Base-by-base conservation (phyloP, 2,329 filamentous ascomycete genomes). In the Aspergillus sp. region DNA sequence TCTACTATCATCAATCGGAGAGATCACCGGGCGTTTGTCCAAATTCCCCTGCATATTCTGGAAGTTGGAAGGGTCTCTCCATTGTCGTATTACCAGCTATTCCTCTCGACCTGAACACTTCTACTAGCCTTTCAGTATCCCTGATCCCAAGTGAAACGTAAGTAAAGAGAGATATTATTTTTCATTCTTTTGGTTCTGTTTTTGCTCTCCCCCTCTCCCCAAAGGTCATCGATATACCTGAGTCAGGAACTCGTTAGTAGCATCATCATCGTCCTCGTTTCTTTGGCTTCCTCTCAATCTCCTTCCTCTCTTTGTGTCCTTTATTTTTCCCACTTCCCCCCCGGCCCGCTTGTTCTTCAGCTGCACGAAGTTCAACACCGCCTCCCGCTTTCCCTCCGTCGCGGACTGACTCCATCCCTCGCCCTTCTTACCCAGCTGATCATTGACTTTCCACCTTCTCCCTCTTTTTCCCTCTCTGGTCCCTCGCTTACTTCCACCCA, bases 401-500 rank as follows among this genome's bases (percentile, higher is more conserved):
- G 32, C 32, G 32, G 32, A 36, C 51, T 47, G 32, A 36, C 51
- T 47, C 62, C 48, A 49, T 58, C 56, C 17, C 45, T 49, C 41
- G 49, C 55, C 21, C 23, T 62, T 58, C 59, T 57, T 56, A 23
- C 15, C 36, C 30, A 28, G 53, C 53, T 55, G 41, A 55, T 23
- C 53, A 23, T 45, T 39, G 54, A 59, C 38, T 61, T 60, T 59
- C 32, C 30, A 55, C 58, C 32, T 38, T 54, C 45, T 50, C 45
- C 28, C 38, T 53, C 32, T 60, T 57, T 53, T 47, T 60, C 49
- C 55, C 43, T 19, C 54, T 55, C 54, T 55, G 10, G 39, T 21
- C 49, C 30, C 59, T 59, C 59, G 58, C 58, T 58, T 57, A 55
- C 57, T 41, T 53, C 58, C 60, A 59, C 57, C 56, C 38, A 48